Evolutionary conservation across 352 stramenopile species (phyloP).

Genomic region (Pythium oligandrum): DNA sequence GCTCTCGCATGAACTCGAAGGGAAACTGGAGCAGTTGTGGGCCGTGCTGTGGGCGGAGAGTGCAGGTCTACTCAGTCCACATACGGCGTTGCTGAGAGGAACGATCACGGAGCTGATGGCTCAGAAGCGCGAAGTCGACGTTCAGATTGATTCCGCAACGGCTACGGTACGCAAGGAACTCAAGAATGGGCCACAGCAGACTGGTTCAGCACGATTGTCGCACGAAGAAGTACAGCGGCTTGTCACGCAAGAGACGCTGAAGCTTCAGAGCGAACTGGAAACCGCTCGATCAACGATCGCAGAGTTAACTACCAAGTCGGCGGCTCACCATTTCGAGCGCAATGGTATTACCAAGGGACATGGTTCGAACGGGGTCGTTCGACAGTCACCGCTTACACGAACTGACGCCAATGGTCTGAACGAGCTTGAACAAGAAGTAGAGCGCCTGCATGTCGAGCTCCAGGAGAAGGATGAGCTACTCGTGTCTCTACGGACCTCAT

Average conservation of each 20-base stretch:
- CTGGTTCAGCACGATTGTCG: too few species aligned
- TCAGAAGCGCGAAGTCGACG: slow-evolving; percentile 38
- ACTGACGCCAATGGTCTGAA: too few species aligned
- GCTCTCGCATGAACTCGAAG: slow-evolving; percentile 24
- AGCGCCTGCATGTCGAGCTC: slow-evolving; percentile 15
- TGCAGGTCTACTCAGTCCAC: slow-evolving; percentile 18
- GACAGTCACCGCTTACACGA: too few species aligned
- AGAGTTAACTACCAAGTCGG: slow-evolving; percentile 19
- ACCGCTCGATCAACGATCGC: slow-evolving; percentile 19
- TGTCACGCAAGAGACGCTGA: too few species aligned
- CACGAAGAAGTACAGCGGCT: too few species aligned
- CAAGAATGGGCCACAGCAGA: too few species aligned
- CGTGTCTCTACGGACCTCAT: slow-evolving; percentile 20
- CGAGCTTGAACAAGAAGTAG: too few species aligned
- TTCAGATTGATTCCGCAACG: slow-evolving; percentile 12
- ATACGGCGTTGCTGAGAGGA: slow-evolving; percentile 23
- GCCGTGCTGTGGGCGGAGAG: slow-evolving; percentile 6
- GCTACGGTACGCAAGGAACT: too few species aligned
- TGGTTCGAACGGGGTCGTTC: too few species aligned
- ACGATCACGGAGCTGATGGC: slow-evolving; percentile 29
- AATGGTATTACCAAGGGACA: too few species aligned
- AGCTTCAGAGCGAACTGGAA: slow-evolving; percentile 14
- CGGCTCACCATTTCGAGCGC: slow-evolving; percentile 17
- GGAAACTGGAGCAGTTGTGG: slow-evolving; percentile 27
- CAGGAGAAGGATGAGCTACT: slow-evolving; percentile 46